Evolutionary conservation across 1,284 basidiomycete genomes (phyloP), one percentile per base, ranked within the genome.

Genomic region (Xerocomus amazonicus): DNA sequence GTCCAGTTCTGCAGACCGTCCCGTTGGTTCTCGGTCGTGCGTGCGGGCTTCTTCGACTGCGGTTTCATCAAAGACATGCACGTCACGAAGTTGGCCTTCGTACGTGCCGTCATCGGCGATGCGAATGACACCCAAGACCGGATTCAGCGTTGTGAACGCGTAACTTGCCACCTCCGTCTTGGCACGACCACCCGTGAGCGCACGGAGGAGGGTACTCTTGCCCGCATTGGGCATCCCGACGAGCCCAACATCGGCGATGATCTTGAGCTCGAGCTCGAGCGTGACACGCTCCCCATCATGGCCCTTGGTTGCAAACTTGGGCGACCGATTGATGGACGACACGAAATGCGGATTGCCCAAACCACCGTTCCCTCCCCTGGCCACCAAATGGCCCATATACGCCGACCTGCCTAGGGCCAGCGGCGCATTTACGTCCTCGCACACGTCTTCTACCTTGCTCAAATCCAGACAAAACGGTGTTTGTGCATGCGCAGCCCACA

Each of bases 161-260:
- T 97, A 97, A 7, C 84, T 80, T 0, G 94, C 97, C 6, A 98
- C 87, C 61, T 92, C 87, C 3, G 90, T 92, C 60, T 84, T 85
- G 10, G 90, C 88, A 14, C 87, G 73, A 2, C 87, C 86, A 6
- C 90, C 91, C 0, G 94, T 97, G 16, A 99, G 73, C 0, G 93
- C 91, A 12, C 92, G 85, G 4, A 99, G 74, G 16, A 99, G 73
- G 0, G 96, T 99, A 64, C 87, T 89, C 70, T 92, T 90, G 27
- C 89, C 87, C 0, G 92, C 93, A 60, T 99, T 99, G 1, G 97
- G 97, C 70, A 97, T 84, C 0, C 96, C 97, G 4, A 99, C 95
- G 10, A 99, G 74, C 0, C 94, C 97, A 19, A 99, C 80, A 66
- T 99, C 96, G 1, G 95, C 93, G 2, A 96, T 77, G 6, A 95